Evolutionary conservation across 352 stramenopile species (phyloP), one percentile per base, ranked within the genome.

Genomic region (Phytophthora foliorum): DNA sequence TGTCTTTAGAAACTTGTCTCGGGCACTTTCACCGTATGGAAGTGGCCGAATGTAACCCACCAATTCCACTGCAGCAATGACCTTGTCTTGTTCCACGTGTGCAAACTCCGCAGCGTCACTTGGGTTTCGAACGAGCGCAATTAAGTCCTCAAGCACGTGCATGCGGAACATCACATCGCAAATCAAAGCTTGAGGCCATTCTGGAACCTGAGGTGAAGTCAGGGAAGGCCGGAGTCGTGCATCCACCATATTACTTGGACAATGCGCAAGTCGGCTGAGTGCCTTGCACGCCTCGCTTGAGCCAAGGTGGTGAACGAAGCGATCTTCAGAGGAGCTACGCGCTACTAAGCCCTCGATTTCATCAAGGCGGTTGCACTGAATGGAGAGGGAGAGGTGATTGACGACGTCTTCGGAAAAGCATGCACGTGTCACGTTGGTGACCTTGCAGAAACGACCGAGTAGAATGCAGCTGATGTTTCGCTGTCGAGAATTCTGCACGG

Each of bases 401-500:
- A 93, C 67, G 5, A 86, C 56, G 39, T 80, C 58, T 58, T 95
- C 85, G 5, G 74, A 84, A 67, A 93, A 89, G 54, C 77, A 81
- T 16, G 64, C 59, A 10, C 65, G 58, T 1, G 73, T 76, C 1
- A 91, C 72, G 1, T 69, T 45, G 0, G 72, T 48, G 5, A 81
- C 71, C 22, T 82, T 81, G 41, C 74, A 78, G 25, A 95, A 82
- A 3, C 77, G 72, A 38, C 80, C 67, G 1, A 95, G 67, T 6
- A 92, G 66, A 24, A 93, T 86, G 39, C 82, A 91, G 60, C 87
- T 95, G 36, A 93, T 85, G 61, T 82, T 92, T 29, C 84, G 83
- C 44, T 93, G 85, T 9, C 49, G 66, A 27, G 72, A 31, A 14
- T 60, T 88, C 50, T 93, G 85, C 17, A 78, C 72, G 1, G 67